Conservation (phyloP, 163 green algal genomes). For the Prototheca cutis region DNA sequence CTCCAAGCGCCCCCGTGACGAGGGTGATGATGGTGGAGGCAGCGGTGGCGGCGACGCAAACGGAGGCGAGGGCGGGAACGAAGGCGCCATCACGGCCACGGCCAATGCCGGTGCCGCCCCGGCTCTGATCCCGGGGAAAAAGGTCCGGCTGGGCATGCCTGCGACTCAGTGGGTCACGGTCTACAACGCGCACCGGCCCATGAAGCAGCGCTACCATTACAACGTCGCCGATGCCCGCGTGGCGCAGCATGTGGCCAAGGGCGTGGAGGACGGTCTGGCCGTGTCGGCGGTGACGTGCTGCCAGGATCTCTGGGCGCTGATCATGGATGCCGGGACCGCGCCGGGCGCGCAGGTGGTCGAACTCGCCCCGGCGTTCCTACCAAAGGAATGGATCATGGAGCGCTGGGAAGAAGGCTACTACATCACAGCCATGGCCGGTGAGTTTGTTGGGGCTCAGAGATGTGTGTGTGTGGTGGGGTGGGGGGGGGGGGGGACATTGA, state of each 20-base stretch:
- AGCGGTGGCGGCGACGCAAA: neutral
- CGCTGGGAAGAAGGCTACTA: constrained; percentile 99
- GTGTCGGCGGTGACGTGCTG: constrained; percentile 92
- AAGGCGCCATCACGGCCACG: neutral
- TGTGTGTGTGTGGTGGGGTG: neutral
- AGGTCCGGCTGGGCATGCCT: constrained; percentile 86
- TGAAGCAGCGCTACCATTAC: constrained; percentile 99
- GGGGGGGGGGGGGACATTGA: neutral
- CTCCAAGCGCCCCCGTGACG: constrained; percentile 1
- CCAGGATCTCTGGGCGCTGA: constrained; percentile 94
- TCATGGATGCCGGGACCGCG: constrained; percentile 95
- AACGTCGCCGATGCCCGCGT: constrained; percentile 95
- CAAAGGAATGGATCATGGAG: constrained; percentile 99
- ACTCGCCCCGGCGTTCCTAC: constrained; percentile 77
- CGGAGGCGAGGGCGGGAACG: neutral
- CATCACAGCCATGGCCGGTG: constrained; percentile 87
- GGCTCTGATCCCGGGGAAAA: constrained; percentile 24
- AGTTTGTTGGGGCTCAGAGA: neutral
- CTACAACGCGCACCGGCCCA: constrained; percentile 96
- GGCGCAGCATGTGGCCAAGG: constrained; percentile 96
- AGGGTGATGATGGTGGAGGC: neutral
- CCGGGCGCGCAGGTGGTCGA: constrained; percentile 65
- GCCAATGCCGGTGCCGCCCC: neutral
- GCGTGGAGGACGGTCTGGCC: constrained; percentile 96
- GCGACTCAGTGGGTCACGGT: constrained; percentile 99